Evolutionary conservation across 202 grass and related monocot genomes (phyloP).

Genomic region (Zoysia matrella): DNA sequence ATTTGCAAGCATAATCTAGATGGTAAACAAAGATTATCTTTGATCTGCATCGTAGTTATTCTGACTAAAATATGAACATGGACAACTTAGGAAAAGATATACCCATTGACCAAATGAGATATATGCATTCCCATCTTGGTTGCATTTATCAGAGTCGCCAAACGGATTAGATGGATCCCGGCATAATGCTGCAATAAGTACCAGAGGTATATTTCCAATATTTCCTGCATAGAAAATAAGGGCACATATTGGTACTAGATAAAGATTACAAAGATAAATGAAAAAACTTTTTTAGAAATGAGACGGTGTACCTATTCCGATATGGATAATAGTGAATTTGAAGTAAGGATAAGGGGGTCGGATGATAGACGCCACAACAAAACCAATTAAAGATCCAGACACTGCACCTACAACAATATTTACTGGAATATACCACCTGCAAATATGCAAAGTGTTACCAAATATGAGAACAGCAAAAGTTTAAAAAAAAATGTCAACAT

Average conservation of each 20-base stretch:
- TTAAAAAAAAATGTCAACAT: background rate
- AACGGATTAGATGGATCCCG: conserved; percentile 93
- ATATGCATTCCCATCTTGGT: conserved; percentile 78
- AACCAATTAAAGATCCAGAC: conserved; percentile 85
- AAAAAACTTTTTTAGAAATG: background rate
- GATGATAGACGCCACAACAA: conserved; percentile 89
- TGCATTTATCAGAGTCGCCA: conserved; percentile 62
- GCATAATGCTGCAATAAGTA: conserved; percentile 94
- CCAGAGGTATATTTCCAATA: conserved; percentile 98
- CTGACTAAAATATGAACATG: conserved; percentile 23
- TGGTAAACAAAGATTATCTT: too few species aligned
- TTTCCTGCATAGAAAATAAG: conserved; percentile 68
- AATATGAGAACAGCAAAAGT: background rate
- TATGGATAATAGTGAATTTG: conserved; percentile 32
- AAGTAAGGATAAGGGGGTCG: conserved; percentile 94
- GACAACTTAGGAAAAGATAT: conserved; percentile 9
- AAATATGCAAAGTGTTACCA: conserved; percentile 27
- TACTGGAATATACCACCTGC: conserved; percentile 99
- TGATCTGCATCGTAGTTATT: conserved; percentile 5
- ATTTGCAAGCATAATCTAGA: conserved; percentile 18
- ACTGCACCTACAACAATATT: conserved; percentile 84
- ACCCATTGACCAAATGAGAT: conserved; percentile 99
- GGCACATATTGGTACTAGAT: background rate
- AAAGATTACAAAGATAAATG: conserved; percentile 28
- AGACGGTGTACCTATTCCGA: conserved; percentile 79